Evolutionary conservation across 139 green algal species (phyloP), one percentile per base, ranked within the genome.

Genomic region (Diplosphaera chodatii): DNA sequence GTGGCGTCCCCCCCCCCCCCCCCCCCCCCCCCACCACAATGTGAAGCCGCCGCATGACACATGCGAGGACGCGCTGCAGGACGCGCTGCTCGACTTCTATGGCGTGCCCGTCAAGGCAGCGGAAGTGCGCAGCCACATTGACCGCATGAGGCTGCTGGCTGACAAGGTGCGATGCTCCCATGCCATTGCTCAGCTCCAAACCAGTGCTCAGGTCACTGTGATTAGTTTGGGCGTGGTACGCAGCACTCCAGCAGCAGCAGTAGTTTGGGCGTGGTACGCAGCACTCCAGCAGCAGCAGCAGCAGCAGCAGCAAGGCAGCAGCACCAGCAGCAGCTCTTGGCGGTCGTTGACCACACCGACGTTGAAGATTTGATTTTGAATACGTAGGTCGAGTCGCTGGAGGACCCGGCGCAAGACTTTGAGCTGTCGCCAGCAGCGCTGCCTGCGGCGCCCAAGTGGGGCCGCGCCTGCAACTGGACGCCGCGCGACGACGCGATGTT

Each of bases 31-130:
- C n/a, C n/a, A n/a, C n/a, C n/a, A n/a, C n/a, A n/a, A n/a, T n/a
- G n/a, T n/a, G n/a, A n/a, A n/a, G n/a, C n/a, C n/a, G n/a, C n/a
- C n/a, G n/a, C n/a, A n/a, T n/a, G n/a, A n/a, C n/a, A n/a, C n/a
- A n/a, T n/a, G n/a, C n/a, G n/a, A n/a, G n/a, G n/a, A n/a, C n/a
- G n/a, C n/a, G 29, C 21, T 74, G 73, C 71, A 86, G 82, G 84
- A 90, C 3, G 84, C 84, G 31, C 81, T 88, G 37, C 71, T 98
- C 31, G 91, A 98, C 81, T 98, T 96, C 71, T 98, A 98, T 67
- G 93, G 94, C 1, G 79, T 79, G 0, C 68, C 84, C 1, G 87
- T 98, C 8, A 92, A 90, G 75, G 94, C 87, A 1, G 59, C 76
- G 20, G 92, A 98, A 63, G 73, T 97, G 41, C 55, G 82, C 27